These are phyloP conservation scores for Phaffomyces opuntiae DNA, from an alignment of 805 yeast species.

Conservation along the genomic window DNA sequence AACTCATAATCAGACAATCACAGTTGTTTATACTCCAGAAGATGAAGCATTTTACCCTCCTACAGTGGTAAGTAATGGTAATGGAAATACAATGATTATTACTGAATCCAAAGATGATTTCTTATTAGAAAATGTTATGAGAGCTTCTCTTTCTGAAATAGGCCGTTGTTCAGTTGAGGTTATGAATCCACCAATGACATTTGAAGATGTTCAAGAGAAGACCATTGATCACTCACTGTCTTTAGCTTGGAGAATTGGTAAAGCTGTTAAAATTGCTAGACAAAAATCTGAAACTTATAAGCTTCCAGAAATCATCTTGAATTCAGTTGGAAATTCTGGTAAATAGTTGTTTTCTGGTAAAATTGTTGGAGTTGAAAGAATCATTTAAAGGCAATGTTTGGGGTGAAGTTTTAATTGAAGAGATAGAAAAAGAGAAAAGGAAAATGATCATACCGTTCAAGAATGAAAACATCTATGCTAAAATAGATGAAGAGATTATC, in stretches of 20 bases:
- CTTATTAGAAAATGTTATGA: conserved; percentile 29
- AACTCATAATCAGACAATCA: conserved; percentile 28
- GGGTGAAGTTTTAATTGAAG: conserved; percentile 36
- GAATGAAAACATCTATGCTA: conserved; percentile 38
- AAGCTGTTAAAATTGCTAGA: conserved; percentile 33
- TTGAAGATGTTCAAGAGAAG: conserved; percentile 21
- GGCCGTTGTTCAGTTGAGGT: conserved; percentile 35
- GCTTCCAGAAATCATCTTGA: conserved; percentile 30
- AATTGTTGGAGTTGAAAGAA: conserved; percentile 35
- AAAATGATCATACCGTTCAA: conserved; percentile 36
- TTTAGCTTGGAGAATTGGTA: conserved; percentile 40
- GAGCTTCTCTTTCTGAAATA: conserved; percentile 36
- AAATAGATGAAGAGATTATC: conserved; percentile 24
- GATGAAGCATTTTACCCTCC: conserved; percentile 20
- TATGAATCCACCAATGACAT: conserved; percentile 26
- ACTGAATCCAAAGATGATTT: conserved; percentile 26
- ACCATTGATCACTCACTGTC: conserved; percentile 29
- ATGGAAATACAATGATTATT: conserved; percentile 29
- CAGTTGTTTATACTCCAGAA: conserved; percentile 17
- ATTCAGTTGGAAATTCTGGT: conserved; percentile 32
- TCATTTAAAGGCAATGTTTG: conserved; percentile 36
- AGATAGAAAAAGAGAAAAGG: conserved; percentile 4
- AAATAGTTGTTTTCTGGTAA: conserved; percentile 33
- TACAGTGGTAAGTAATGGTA: conserved; percentile 31
- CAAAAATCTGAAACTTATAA: conserved; percentile 30